Conservation (phyloP, 257 asterid species). For the Solanum dulcamara region DNA sequence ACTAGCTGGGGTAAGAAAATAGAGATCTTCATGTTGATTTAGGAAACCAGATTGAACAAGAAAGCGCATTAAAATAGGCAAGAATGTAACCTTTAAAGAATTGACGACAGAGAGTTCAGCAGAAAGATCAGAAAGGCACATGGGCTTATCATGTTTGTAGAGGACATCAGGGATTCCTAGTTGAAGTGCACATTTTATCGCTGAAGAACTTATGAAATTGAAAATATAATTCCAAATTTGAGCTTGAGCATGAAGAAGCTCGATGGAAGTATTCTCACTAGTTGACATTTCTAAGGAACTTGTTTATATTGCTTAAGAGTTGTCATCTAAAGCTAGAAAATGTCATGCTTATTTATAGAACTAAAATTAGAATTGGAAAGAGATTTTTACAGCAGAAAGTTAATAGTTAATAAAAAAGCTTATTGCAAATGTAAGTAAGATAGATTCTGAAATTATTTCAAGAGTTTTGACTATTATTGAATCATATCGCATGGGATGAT, state of each 20-base stretch:
- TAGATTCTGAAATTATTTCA: too few relatives aligned
- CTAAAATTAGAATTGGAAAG: too few relatives aligned
- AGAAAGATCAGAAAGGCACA: not conserved
- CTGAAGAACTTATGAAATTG: not conserved
- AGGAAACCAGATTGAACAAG: too few relatives aligned
- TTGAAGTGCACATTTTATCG: constrained; percentile 6
- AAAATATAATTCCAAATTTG: constrained; percentile 9
- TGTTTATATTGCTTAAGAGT: too few relatives aligned
- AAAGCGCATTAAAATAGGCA: not conserved
- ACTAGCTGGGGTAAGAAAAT: not conserved
- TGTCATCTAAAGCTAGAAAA: too few relatives aligned
- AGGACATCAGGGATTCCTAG: constrained; percentile 1
- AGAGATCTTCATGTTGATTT: not conserved
- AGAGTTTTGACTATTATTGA: too few relatives aligned
- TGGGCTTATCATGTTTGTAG: constrained; percentile 8
- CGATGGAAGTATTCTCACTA: not conserved
- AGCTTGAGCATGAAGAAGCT: constrained; percentile 7
- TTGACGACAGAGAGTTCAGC: not conserved
- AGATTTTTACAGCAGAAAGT: too few relatives aligned
- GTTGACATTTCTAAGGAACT: not conserved
- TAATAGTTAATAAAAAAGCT: too few relatives aligned
- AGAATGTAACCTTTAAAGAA: not conserved
- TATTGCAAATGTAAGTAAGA: too few relatives aligned
- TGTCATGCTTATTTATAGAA: too few relatives aligned
- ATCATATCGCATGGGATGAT: too few relatives aligned